phyloP scores from a whole-genome alignment of 2,329 filamentous ascomycete species.

The Fusarium stilboides region DNA sequence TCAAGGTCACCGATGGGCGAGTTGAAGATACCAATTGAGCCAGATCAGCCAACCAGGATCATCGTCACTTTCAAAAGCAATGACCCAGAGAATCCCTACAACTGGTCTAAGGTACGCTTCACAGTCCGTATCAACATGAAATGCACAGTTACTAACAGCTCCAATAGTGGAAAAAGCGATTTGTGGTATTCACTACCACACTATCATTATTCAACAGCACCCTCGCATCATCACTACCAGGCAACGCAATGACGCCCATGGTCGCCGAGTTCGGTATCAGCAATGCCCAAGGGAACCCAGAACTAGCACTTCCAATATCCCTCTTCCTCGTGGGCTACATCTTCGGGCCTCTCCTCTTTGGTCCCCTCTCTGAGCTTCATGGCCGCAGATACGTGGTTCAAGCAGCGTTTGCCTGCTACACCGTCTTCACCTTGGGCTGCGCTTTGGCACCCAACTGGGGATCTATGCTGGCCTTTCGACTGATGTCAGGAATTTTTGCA shows the following conservation, averaged over 20 bases:
- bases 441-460: constrained; percentile 60
- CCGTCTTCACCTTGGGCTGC: constrained; percentile 58
- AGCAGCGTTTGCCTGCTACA: constrained; percentile 62
- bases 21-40: background rate
- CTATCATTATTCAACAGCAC: constrained; percentile 17
- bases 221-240: constrained; percentile 11
- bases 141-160: background rate
- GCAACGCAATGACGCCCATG: constrained; percentile 13
- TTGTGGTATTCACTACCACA: constrained; percentile 17
- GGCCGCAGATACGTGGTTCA: constrained; percentile 61
- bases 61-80: background rate
- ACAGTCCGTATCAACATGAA: background rate
- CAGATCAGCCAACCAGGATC: background rate
- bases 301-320: constrained; percentile 11
- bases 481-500: constrained; percentile 58
- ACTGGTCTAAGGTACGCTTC: constrained; percentile 13
- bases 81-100: constrained; percentile 18
- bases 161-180: constrained; percentile 7
- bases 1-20: background rate
- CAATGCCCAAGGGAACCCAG: constrained; percentile 9
- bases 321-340: constrained; percentile 16
- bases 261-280: constrained; percentile 7
- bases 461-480: constrained; percentile 60
- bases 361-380: constrained; percentile 59
- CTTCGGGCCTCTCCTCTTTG: constrained; percentile 58